Percentiles rank a stretch among this genome's conserved stretches.
phyloP scores from a whole-genome alignment of 352 stramenopile genomes.

The Globisporangium sylvaticum region DNA sequence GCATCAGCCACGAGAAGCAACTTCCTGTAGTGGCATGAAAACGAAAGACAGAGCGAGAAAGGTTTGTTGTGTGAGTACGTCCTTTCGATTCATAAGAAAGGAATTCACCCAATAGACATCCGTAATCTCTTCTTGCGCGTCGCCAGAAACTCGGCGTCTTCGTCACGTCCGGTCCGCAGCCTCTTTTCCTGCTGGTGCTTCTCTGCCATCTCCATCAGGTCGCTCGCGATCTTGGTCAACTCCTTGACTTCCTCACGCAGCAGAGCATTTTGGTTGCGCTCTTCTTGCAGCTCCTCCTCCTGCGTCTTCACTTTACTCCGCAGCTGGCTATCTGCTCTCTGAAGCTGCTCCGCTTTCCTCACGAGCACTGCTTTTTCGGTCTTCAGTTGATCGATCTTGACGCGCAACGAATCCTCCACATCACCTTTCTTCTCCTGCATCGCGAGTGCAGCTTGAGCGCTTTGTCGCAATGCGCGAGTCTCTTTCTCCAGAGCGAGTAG shows the following conservation, averaged over 20 bases:
- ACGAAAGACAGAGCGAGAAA: not conserved
- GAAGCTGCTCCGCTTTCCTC: constrained; percentile 56
- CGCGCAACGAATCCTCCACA: constrained; percentile 29
- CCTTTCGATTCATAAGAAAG: constrained; percentile 1
- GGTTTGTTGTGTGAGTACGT: constrained; percentile 2
- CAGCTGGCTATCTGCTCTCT: constrained; percentile 57
- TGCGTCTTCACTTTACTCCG: constrained; percentile 39
- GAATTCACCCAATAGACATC: constrained; percentile 20
- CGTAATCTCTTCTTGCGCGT: constrained; percentile 19
- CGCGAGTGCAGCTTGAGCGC: constrained; percentile 15
- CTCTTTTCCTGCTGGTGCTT: constrained; percentile 40
- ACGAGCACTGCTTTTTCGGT: constrained; percentile 65
- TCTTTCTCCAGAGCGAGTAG: constrained; percentile 29
- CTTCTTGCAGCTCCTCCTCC: constrained; percentile 34
- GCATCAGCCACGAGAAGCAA: not conserved
- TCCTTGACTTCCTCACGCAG: constrained; percentile 50
- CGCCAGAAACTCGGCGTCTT: constrained; percentile 12
- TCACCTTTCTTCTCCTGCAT: constrained; percentile 23
- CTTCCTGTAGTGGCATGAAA: not conserved
- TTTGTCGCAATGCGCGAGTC: constrained; percentile 26
- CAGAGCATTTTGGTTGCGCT: constrained; percentile 31
- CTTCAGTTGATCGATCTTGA: constrained; percentile 38
- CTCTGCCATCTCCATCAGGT: constrained; percentile 69
- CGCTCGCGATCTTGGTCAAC: constrained; percentile 51
- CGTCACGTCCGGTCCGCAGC: constrained; percentile 7